Base-by-base conservation (phyloP, 176 grass and related monocot genomes). In the Phyllostachys edulis region DNA sequence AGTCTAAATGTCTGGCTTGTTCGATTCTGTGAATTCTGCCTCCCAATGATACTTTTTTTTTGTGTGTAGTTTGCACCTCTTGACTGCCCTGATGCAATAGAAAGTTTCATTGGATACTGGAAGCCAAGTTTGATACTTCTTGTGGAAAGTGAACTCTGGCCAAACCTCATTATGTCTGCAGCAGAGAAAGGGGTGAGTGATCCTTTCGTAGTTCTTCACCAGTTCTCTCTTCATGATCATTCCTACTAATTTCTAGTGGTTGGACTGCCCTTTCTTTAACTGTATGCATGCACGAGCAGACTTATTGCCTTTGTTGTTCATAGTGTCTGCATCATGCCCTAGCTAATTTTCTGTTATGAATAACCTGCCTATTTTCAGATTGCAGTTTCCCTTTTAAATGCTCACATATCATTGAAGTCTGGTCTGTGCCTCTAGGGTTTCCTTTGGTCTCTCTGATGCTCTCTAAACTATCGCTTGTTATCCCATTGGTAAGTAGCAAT, bases 131-230 rank as follows among this genome's bases (percentile, higher is more conserved):
- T 90, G 24, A 75, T 92, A 64, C 86, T 96, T 87, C 85, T 99
- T 82, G 90, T 99, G 87, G 96, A 99, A 84, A 99, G 91, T 86
- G 93, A 99, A 84, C 88, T 96, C 55, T 99, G 96, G 93, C 93
- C 96, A 76, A 96, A 95, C 82, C 96, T 99, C 85, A 92, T 99
- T 40, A 44, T 98, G 55, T 92, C 85, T 67, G 91, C 93, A 54
- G 63, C 96, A 70, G 70, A 88, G 32, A 95, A 94, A 90, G 87
- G 87, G 75, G 93, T 95, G 73, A 86, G 85, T 79, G 50, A 20
- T 42, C 63, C 68, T 52, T 27, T 80, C 6, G 23, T 49, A 69
- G 71, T 77, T 65, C 36, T 84, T 79, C 12, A 59, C 10, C n/a
- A 51, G 20, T 55, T 79, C 16, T 65, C 46, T 85, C 18, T 49